Conservation (phyloP, 805 yeast species). For the Priceomyces carsonii region DNA sequence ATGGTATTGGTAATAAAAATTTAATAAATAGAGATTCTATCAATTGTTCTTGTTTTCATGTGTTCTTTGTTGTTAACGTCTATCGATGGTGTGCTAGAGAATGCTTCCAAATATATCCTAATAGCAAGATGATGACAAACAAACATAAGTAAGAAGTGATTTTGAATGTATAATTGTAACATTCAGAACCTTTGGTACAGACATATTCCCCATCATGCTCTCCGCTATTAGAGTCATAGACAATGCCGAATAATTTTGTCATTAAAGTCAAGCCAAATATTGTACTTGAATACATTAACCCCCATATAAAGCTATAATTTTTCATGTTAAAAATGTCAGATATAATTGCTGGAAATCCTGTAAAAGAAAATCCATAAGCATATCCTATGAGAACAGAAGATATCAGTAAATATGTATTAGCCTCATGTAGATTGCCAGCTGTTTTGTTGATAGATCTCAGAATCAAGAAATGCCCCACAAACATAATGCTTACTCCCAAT, state of each 20-base stretch:
- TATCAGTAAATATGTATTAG: constrained; percentile 20
- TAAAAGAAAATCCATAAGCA: constrained; percentile 35
- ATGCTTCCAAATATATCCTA: constrained; percentile 18
- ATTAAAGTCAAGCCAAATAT: constrained; percentile 31
- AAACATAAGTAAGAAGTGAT: constrained; percentile 24
- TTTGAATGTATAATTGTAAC: constrained; percentile 27
- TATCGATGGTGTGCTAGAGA: no score
- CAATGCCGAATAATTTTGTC: constrained; percentile 31
- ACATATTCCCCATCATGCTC: constrained; percentile 18
- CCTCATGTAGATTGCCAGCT: constrained; percentile 11
- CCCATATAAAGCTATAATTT: constrained; percentile 36
- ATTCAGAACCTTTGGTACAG: constrained; percentile 29
- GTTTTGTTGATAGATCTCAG: constrained; percentile 15
- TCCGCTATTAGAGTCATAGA: constrained; percentile 27
- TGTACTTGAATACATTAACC: constrained; percentile 32
- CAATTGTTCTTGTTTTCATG: no score
- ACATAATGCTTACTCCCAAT: constrained; percentile 28
- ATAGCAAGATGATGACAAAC: constrained; percentile 17
- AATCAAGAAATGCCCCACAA: constrained; percentile 26
- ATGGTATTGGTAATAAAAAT: no score
- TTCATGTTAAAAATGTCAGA: constrained; percentile 34
- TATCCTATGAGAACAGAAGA: constrained; percentile 30
- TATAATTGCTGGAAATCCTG: constrained; percentile 34
- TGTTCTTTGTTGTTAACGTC: no score
- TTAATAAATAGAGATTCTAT: no score